These are phyloP conservation scores for Rhizopus sp. DNA, from an alignment of 371 early-diverging fungal species.

Conservation along the genomic window DNA sequence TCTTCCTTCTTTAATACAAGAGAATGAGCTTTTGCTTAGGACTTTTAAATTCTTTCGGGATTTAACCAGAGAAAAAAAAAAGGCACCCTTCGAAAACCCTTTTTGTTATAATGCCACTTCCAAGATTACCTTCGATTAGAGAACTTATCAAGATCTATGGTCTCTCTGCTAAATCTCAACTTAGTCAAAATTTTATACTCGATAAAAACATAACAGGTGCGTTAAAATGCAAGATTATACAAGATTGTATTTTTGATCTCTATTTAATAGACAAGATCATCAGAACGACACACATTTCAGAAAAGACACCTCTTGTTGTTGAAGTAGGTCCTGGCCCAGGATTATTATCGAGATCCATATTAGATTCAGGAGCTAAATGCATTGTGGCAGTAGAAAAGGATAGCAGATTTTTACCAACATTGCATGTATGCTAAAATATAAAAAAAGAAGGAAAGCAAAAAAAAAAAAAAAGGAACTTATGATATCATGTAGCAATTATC, in stretches of 20 bases:
- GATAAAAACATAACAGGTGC: slow-evolving; percentile 83
- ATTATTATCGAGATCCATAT: slow-evolving; percentile 74
- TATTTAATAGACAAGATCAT: slow-evolving; percentile 66
- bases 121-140: slow-evolving; percentile 67
- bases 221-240: background rate
- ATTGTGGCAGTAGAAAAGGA: slow-evolving; percentile 84
- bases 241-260: slow-evolving; percentile 2
- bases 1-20: no score
- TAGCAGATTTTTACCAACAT: slow-evolving; percentile 68
- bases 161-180: slow-evolving; percentile 69
- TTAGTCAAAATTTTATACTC: slow-evolving; percentile 86
- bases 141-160: slow-evolving; percentile 81
- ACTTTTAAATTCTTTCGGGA: no score
- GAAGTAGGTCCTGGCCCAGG: slow-evolving; percentile 91
- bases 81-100: background rate
- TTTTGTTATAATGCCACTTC: slow-evolving; percentile 11
- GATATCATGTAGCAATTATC: slow-evolving; percentile 57
- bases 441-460: slow-evolving; percentile 2
- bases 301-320: slow-evolving; percentile 65
- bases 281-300: slow-evolving; percentile 58
- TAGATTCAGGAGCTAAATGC: slow-evolving; percentile 66
- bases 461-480: slow-evolving; percentile 5
- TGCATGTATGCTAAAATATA: slow-evolving; percentile 49
- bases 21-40: no score
- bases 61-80: background rate